Percentiles rank a stretch among this genome's conserved stretches.
These are phyloP conservation scores for Pichia sp. DNA, from an alignment of 1,139 yeast genomes.

Conservation along the genomic window DNA sequence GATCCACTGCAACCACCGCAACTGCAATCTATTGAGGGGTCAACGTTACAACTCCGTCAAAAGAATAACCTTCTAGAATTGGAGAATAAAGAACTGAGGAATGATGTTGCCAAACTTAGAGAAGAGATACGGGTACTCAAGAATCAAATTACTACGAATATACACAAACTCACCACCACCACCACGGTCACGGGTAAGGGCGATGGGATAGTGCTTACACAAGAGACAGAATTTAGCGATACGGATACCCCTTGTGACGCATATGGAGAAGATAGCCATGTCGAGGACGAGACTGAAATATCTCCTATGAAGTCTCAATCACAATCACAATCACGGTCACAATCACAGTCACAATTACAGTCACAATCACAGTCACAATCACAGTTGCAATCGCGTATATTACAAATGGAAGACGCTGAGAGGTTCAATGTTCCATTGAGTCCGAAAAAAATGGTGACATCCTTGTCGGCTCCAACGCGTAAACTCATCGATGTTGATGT, in stretches of 20 bases:
- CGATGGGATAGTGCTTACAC: background rate
- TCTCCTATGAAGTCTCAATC: background rate
- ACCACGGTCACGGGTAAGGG: background rate
- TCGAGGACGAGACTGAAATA: slow-evolving; percentile 7
- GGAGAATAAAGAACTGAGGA: background rate
- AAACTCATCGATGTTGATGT: background rate
- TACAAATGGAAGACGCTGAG: too few species aligned
- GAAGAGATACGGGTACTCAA: too few species aligned
- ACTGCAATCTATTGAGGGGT: slow-evolving; percentile 1
- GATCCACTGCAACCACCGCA: background rate
- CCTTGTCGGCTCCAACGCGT: background rate
- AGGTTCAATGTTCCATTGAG: too few species aligned
- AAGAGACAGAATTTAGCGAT: background rate
- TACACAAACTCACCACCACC: too few species aligned
- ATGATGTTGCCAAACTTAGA: background rate
- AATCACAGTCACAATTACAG: background rate
- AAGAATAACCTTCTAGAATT: slow-evolving; percentile 4
- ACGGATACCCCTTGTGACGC: background rate
- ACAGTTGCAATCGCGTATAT: too few species aligned
- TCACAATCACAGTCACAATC: too few species aligned
- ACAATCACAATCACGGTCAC: background rate
- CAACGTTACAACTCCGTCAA: background rate
- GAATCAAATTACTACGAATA: too few species aligned
- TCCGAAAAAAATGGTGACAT: background rate
- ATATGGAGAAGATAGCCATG: background rate